Conservation (phyloP, 208 protist species). For the Naegleria gruberi region DNA sequence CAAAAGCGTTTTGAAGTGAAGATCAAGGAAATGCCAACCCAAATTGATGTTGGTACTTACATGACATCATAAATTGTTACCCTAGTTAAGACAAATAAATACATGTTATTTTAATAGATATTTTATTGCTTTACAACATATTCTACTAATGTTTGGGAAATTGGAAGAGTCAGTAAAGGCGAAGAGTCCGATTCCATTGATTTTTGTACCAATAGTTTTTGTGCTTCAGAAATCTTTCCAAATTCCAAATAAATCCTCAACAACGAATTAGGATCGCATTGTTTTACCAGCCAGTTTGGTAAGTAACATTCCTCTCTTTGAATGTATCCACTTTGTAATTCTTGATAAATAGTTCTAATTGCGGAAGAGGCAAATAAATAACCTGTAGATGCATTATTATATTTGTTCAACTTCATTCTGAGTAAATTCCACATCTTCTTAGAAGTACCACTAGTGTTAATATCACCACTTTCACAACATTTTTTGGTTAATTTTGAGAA, state of each 20-base stretch:
- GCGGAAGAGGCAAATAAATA: background rate
- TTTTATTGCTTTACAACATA: too few species aligned
- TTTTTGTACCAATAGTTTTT: background rate
- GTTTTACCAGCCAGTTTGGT: background rate
- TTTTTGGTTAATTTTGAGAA: background rate
- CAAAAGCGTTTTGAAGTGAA: conserved; percentile 13
- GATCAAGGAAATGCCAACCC: background rate
- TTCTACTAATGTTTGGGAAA: too few species aligned
- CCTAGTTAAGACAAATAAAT: too few species aligned
- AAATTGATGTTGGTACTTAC: background rate
- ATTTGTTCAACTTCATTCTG: background rate
- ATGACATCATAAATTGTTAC: background rate
- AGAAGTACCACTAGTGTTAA: background rate
- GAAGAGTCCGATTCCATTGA: too few species aligned
- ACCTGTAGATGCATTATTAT: background rate
- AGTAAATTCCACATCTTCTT: background rate
- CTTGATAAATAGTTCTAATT: background rate
- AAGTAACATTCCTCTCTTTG: too few species aligned
- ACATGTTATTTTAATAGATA: too few species aligned
- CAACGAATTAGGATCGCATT: background rate
- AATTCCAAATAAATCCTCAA: background rate
- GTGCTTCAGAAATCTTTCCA: background rate
- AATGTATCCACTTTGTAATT: background rate
- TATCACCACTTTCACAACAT: background rate
- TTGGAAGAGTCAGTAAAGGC: too few species aligned